Evolutionary conservation across 2,329 filamentous ascomycete genomes (phyloP).

Genomic region (Cytospora leucostoma): DNA sequence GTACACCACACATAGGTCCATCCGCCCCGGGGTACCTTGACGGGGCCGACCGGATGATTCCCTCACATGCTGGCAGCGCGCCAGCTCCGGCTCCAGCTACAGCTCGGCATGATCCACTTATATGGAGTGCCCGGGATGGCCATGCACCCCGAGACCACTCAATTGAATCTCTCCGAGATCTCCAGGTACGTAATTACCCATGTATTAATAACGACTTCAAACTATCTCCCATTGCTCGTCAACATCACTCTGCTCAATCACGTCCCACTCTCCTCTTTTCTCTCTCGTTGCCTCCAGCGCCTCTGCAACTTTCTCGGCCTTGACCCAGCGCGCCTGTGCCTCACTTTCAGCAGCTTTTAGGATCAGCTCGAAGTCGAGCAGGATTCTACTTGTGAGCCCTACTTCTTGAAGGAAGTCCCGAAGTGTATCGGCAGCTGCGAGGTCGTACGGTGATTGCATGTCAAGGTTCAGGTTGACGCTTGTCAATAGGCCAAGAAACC

Average conservation of each 20-base stretch:
- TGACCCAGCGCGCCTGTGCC: neutral
- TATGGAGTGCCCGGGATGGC: neutral
- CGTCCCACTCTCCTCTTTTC: constrained; percentile 16
- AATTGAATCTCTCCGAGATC: no score
- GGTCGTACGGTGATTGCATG: neutral
- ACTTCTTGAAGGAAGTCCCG: neutral
- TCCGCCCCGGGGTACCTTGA: no score
- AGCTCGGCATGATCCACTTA: no score
- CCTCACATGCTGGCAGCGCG: no score
- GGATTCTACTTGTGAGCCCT: neutral
- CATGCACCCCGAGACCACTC: neutral
- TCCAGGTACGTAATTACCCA: no score
- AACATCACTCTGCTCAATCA: constrained; percentile 9
- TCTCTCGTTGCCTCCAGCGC: neutral
- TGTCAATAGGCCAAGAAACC: neutral
- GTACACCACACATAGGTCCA: no score
- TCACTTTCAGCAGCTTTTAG: neutral
- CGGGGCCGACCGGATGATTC: no score
- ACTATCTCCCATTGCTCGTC: constrained; percentile 14
- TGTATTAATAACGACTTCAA: neutral
- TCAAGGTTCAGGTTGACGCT: neutral
- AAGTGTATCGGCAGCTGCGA: neutral
- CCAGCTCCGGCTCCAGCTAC: no score
- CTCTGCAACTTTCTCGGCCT: neutral
- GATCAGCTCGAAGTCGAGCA: constrained; percentile 14